A percentile compares a stretch with the other conserved stretches of the same genome.
phyloP scores from a whole-genome alignment of 2,329 filamentous ascomycete genomes.

The Orbilia oligospora region DNA sequence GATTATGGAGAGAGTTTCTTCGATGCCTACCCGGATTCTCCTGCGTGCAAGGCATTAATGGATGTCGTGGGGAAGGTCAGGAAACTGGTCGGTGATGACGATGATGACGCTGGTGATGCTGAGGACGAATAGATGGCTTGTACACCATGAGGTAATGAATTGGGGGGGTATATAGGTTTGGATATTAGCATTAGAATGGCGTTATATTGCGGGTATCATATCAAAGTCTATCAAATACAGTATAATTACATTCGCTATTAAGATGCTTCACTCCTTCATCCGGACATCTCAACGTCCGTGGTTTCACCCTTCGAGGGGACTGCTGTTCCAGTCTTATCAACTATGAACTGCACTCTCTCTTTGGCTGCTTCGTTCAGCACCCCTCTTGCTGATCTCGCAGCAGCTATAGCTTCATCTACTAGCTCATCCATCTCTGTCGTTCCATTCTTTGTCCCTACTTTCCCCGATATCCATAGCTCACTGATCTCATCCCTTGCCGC shows the following conservation, averaged over 20 bases:
- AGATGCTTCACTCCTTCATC: conserved; percentile 27
- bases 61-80: conserved; percentile 76
- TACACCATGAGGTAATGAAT: background rate
- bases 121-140: conserved; percentile 56
- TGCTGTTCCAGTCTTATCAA: conserved; percentile 53
- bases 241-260: conserved; percentile 59
- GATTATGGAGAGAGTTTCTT: conserved; percentile 98
- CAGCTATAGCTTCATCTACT: conserved; percentile 63
- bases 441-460: conserved; percentile 67
- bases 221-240: conserved; percentile 43
- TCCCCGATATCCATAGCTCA: conserved; percentile 92
- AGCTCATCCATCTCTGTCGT: conserved; percentile 62
- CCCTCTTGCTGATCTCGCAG: conserved; percentile 62
- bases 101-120: conserved; percentile 66
- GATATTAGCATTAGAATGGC: conserved; percentile 60
- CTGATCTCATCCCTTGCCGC: conserved; percentile 90
- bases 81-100: conserved; percentile 74
- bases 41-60: conserved; percentile 85
- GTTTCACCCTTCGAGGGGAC: background rate
- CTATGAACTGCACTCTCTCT: conserved; percentile 62
- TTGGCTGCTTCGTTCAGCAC: conserved; percentile 64
- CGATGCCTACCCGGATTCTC: conserved; percentile 92
- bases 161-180: conserved; percentile 9
- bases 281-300: conserved; percentile 54
- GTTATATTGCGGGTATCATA: conserved; percentile 60